Evolutionary conservation across 1,139 yeast species (phyloP).

Genomic region (Zygoascus sp.): DNA sequence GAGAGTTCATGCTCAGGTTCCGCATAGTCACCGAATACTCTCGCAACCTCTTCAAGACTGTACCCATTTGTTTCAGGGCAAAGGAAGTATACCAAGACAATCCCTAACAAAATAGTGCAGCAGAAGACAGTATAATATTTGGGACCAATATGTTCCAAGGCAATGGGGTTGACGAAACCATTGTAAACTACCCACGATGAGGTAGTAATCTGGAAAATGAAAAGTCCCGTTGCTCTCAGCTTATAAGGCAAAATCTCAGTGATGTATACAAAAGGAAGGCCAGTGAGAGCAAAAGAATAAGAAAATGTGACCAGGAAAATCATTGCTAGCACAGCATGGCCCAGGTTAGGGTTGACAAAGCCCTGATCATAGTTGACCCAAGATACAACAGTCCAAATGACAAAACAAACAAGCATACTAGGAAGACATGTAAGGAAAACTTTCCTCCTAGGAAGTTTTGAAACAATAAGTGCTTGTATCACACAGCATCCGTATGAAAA

Average conservation of each 20-base stretch:
- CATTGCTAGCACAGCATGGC: constrained; percentile 26
- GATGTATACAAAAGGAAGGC: constrained; percentile 28
- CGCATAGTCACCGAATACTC: constrained; percentile 3
- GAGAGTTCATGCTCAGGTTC: constrained; percentile 1
- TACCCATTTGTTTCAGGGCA: constrained; percentile 90
- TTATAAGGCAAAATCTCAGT: constrained; percentile 42
- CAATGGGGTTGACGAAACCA: constrained; percentile 42
- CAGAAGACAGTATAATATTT: constrained; percentile 35
- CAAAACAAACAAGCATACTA: constrained; percentile 23
- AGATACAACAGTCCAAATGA: constrained; percentile 28
- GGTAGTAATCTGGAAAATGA: constrained; percentile 22
- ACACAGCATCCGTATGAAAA: constrained; percentile 85
- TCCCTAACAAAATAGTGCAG: constrained; percentile 14
- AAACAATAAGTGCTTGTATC: constrained; percentile 42
- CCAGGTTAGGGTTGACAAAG: constrained; percentile 22
- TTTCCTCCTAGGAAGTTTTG: constrained; percentile 36
- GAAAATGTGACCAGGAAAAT: constrained; percentile 24
- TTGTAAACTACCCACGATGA: constrained; percentile 27
- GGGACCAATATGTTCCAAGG: constrained; percentile 36
- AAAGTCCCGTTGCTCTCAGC: constrained; percentile 36
- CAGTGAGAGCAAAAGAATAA: constrained; percentile 23
- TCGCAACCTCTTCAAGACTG: constrained; percentile 74
- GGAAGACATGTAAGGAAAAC: constrained; percentile 44
- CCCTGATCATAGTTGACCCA: constrained; percentile 23
- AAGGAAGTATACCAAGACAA: constrained; percentile 57